phyloP scores from a whole-genome alignment of 2,329 filamentous ascomycete species.

The Pseudomassariella vexata region DNA sequence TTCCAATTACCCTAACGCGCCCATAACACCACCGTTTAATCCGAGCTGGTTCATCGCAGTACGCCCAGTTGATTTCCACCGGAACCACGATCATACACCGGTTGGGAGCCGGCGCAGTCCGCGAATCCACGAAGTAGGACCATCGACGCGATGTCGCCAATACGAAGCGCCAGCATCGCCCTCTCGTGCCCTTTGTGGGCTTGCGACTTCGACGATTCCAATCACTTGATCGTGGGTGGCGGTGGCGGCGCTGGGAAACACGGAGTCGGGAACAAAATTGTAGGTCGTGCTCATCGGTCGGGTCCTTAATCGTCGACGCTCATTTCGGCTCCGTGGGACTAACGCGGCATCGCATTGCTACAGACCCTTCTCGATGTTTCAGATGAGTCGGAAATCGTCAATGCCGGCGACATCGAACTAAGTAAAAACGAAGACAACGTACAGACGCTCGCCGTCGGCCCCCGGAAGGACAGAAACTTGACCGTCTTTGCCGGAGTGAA shows the following conservation, averaged over 20 bases:
- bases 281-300: slow-evolving; percentile 38
- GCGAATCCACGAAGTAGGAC: no score
- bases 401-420: slow-evolving; percentile 68
- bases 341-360: slow-evolving; percentile 1
- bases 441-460: slow-evolving; percentile 70
- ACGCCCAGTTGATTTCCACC: no score
- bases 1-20: no score
- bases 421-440: slow-evolving; percentile 85
- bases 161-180: slow-evolving; percentile 57
- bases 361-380: slow-evolving; percentile 70
- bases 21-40: no score
- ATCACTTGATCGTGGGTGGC: slow-evolving; percentile 74
- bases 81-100: no score
- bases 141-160: no score
- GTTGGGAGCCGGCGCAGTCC: no score
- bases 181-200: slow-evolving; percentile 82
- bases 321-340: slow-evolving; percentile 3
- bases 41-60: no score
- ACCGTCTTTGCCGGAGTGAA: slow-evolving; percentile 75
- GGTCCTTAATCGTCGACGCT: slow-evolving; percentile 8
- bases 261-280: slow-evolving; percentile 83
- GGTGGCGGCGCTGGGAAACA: slow-evolving; percentile 78
- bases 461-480: slow-evolving; percentile 48
- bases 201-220: slow-evolving; percentile 80
- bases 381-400: slow-evolving; percentile 54